Conservation (phyloP, 768 basidiomycete species). For the Nevesoporus exiguus region DNA sequence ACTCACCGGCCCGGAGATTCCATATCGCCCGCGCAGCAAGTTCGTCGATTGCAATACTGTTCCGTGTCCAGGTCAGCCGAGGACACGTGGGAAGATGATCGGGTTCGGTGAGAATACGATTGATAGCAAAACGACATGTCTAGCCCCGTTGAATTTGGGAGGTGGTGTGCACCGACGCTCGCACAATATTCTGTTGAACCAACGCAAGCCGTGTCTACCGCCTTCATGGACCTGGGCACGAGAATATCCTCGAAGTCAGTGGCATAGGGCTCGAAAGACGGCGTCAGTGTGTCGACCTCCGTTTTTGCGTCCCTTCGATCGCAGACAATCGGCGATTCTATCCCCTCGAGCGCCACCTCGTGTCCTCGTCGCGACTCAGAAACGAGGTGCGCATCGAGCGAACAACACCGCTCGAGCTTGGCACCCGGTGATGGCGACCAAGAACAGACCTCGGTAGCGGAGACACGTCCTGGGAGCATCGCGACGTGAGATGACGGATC, state of each 20-base stretch:
- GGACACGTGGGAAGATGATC: background rate
- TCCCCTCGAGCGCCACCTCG: background rate
- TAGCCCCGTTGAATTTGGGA: background rate
- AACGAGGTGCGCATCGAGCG: background rate
- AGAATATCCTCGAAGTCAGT: constrained; percentile 38
- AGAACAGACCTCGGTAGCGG: background rate
- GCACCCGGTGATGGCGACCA: background rate
- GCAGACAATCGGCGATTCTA: background rate
- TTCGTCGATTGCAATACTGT: background rate
- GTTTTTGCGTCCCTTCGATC: no score
- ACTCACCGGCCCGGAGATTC: constrained; percentile 1
- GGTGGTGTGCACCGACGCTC: no score
- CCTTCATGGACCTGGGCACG: background rate
- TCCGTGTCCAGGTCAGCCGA: background rate
- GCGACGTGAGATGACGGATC: background rate
- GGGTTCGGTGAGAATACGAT: background rate
- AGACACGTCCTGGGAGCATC: background rate
- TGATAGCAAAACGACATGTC: background rate
- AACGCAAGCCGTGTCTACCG: no score
- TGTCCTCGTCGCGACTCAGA: background rate
- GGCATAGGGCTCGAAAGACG: constrained; percentile 31
- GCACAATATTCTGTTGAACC: no score
- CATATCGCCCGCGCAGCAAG: background rate
- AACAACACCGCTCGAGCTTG: background rate
- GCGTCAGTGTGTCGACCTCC: background rate